phyloP scores from a whole-genome alignment of 2,329 filamentous ascomycete genomes.

The Gliomastix tumulicola region DNA sequence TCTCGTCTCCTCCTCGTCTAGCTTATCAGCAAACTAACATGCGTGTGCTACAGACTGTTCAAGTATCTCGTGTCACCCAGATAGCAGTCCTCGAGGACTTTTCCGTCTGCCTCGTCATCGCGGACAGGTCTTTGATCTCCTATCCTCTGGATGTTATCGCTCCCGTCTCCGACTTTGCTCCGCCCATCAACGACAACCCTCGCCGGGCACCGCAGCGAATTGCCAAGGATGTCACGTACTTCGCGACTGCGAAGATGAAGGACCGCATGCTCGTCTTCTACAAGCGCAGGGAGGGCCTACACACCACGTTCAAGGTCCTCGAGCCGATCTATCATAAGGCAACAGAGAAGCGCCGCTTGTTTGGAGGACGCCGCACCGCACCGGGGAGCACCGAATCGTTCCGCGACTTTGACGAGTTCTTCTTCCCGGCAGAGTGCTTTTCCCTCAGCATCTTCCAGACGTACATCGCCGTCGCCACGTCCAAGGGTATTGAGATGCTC shows the following conservation, averaged over 20 bases:
- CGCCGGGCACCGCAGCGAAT: constrained; percentile 88
- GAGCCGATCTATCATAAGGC: constrained; percentile 94
- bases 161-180: constrained; percentile 53
- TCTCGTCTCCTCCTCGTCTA: too few species aligned
- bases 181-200: constrained; percentile 61
- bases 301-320: constrained; percentile 93
- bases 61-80: constrained; percentile 74
- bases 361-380: constrained; percentile 49
- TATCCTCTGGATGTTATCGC: constrained; percentile 86
- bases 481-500: constrained; percentile 90
- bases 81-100: constrained; percentile 95
- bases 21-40: too few species aligned
- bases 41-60: constrained; percentile 56
- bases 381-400: constrained; percentile 85
- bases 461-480: constrained; percentile 83
- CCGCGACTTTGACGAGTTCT: constrained; percentile 98
- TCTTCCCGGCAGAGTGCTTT: constrained; percentile 91
- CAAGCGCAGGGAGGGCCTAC: constrained; percentile 88
- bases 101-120: constrained; percentile 82
- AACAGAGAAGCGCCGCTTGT: constrained; percentile 71
- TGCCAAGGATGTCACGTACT: constrained; percentile 91
- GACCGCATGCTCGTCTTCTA: constrained; percentile 92
- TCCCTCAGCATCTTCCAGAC: constrained; percentile 95
- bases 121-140: constrained; percentile 84
- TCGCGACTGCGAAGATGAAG: constrained; percentile 94